Evolutionary conservation across 2,329 filamentous ascomycete species (phyloP), one percentile per base, ranked within the genome.

Genomic region (Cephalotrichum gorgonifer): DNA sequence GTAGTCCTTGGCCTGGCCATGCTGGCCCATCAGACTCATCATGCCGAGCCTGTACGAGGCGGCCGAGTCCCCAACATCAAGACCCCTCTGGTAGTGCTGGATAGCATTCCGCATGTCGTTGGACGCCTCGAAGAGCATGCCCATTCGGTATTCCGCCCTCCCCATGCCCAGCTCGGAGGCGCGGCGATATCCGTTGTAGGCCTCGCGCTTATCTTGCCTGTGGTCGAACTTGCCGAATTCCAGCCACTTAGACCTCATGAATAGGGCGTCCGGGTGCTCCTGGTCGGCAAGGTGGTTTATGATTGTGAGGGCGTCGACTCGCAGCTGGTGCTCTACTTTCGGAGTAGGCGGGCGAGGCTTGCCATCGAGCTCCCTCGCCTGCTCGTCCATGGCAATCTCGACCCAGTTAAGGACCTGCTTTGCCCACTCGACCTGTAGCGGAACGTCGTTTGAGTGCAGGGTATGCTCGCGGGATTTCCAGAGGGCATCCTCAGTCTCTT

Each of bases 141-240:
- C 93, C 69, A 98, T 95, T 43, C 93, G 82, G 65, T 98, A 98
- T 65, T 97, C 88, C 20, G 93, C 90, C 57, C 93, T 78, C 22
- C 85, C 81, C 67, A 90, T 95, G 51, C 88, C 88, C 57, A 87
- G 83, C 57, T 90, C 85, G 27, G 88, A 85, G n/a, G 93, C 87
- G 58, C 84, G 76, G 53, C 83, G 81, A 68, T 97, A 98, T 58
- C 85, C 86, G 53, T 82, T 70, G 63, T 94, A 97, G 7, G 93
- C 91, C 68, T 96, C 91, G 60, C 91, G 90, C 70, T 95, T 95
- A 71, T 98, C 93, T 52, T 89, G 75, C 26, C 89, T 81, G 64
- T 85, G 82, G 35, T 88, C 89, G 62, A 96, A 97, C 62, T 95
- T 95, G 57, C 93, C 93, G 73, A 97, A 98, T 63, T 98, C 93